Evolutionary conservation across 352 stramenopile genomes (phyloP).

Genomic region (Aphanomyces stellatus): DNA sequence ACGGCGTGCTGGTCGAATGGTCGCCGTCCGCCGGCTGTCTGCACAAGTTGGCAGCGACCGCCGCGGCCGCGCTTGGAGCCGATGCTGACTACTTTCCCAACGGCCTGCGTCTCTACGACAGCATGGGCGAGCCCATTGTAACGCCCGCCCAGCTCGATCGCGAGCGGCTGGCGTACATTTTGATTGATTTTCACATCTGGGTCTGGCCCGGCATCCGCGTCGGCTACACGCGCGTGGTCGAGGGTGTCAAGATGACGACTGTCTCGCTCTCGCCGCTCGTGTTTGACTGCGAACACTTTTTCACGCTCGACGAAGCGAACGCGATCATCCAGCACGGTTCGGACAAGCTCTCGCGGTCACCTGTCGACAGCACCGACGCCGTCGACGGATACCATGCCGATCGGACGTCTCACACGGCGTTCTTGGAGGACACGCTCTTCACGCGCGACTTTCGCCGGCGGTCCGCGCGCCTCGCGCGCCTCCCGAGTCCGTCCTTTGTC

Average conservation of each 20-base stretch:
- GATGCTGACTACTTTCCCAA: slow-evolving; percentile 14
- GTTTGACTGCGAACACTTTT: slow-evolving; percentile 15
- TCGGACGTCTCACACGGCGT: slow-evolving; percentile 16
- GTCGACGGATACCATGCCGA: slow-evolving; percentile 15
- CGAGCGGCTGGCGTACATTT: slow-evolving; percentile 12
- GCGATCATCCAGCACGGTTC: not conserved
- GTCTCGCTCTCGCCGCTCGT: slow-evolving; percentile 17
- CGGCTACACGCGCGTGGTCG: slow-evolving; percentile 2
- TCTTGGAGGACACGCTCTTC: not conserved
- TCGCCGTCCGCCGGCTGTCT: slow-evolving; percentile 3
- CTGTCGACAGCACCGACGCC: slow-evolving; percentile 6
- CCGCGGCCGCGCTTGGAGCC: not conserved
- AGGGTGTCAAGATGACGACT: slow-evolving; percentile 1
- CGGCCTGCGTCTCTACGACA: slow-evolving; percentile 6
- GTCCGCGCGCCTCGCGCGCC: not conserved
- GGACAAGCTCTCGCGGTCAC: not conserved
- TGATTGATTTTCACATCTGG: slow-evolving; percentile 17
- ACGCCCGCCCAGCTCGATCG: slow-evolving; percentile 3
- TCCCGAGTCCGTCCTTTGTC: slow-evolving; percentile 3
- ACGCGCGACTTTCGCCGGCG: slow-evolving; percentile 15
- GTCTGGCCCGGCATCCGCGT: slow-evolving; percentile 15
- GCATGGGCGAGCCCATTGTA: not conserved
- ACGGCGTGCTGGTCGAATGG: slow-evolving; percentile 2
- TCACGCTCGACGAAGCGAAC: slow-evolving; percentile 14
- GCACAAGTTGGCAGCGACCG: not conserved